Evolutionary conservation across 2,329 filamentous ascomycete genomes (phyloP), one percentile per base, ranked within the genome.

Genomic region (Teratosphaeriaceae sp.): DNA sequence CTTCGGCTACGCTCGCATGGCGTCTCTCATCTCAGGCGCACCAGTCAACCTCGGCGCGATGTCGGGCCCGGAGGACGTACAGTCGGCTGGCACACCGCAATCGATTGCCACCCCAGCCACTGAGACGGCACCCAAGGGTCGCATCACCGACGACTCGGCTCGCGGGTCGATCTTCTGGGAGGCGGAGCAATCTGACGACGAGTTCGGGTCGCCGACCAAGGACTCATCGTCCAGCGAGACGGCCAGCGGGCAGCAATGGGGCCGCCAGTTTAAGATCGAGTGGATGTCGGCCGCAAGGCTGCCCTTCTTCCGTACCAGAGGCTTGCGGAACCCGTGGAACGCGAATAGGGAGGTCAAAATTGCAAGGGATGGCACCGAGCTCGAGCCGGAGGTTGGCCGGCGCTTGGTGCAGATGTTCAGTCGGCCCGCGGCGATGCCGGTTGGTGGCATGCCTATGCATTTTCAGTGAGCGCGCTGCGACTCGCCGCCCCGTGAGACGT

Each of bases 91-190:
- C 50, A 71, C 87, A 4, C 82, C 88, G 2, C 84, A 86, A 57
- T 85, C 86, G 5, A 94, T 88, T 9, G 74, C 80, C 0, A 95
- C 88, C 18, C 79, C 84, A 44, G 80, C 86, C 15, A 94, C 84
- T 0, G 80, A 85, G 37, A 82, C 75, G 40, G 84, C 85, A 2
- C 89, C 89, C 0, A 83, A 78, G 56, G 90, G 90, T 19, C 80
- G 82, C 42, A 94, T 97, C 45, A 90, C 96, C 36, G 88, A 95
- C 57, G 90, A 97, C 61, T 89, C 86, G 3, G 84, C 87, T 1
- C 78, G 90, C n/a, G 90, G 90, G 0, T 96, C 89, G 0, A 95
- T 96, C 30, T 97, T 97, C 58, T 97, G 90, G 90, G 90, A 97
- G 63, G 82, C 83, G 5, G 83, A 90, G 38, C 65, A 72, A 23